Evolutionary conservation across 805 yeast genomes (phyloP).

Genomic region (Zygoascus tannicola): DNA sequence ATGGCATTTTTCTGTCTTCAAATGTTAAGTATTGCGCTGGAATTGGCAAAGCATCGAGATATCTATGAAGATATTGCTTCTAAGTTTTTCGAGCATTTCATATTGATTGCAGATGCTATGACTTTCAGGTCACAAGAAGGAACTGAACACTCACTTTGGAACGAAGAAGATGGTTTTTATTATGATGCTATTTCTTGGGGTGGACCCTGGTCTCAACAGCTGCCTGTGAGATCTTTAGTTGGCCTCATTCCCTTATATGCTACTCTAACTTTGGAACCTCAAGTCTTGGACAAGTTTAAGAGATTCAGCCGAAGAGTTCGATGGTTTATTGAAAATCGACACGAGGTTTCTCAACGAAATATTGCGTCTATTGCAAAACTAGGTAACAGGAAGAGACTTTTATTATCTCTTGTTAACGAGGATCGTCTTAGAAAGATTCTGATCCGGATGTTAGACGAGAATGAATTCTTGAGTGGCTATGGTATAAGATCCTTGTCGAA

Average conservation of each 20-base stretch:
- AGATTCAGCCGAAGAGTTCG: constrained; percentile 71
- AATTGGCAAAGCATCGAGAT: constrained; percentile 73
- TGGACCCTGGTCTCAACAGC: constrained; percentile 47
- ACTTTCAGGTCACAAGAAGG: constrained; percentile 43
- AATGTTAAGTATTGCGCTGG: constrained; percentile 88
- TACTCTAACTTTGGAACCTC: constrained; percentile 79
- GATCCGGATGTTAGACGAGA: constrained; percentile 73
- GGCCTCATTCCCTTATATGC: constrained; percentile 91
- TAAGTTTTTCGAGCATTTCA: constrained; percentile 86
- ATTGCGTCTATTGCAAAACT: constrained; percentile 71
- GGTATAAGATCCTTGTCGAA: constrained; percentile 87
- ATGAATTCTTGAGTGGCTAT: constrained; percentile 72
- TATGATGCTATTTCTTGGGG: constrained; percentile 89
- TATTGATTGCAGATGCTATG: constrained; percentile 90
- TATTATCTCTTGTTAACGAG: constrained; percentile 70
- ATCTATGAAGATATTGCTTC: constrained; percentile 92
- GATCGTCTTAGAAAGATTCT: constrained; percentile 70
- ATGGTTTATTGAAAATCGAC: constrained; percentile 72
- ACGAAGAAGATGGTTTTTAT: constrained; percentile 78
- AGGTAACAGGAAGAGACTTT: constrained; percentile 75
- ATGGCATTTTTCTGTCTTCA: constrained; percentile 87
- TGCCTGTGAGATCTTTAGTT: constrained; percentile 82
- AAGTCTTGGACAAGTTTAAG: constrained; percentile 65
- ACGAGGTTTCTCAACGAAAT: constrained; percentile 64
- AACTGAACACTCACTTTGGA: constrained; percentile 69